phyloP scores from a whole-genome alignment of 306 rosid genomes.

The Benincasa hispida region DNA sequence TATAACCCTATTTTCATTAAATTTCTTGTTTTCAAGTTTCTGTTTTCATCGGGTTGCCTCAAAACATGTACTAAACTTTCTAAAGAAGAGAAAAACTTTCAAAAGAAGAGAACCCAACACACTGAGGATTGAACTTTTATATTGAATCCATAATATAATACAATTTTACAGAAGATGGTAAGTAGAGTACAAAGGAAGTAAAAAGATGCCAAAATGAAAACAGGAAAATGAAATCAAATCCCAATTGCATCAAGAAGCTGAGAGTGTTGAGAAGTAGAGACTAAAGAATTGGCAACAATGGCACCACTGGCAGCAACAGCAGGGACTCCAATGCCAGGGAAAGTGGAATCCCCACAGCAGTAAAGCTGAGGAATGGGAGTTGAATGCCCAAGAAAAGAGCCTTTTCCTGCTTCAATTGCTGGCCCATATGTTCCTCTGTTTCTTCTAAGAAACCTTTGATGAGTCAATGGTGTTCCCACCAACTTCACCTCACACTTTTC shows the following conservation, averaged over 20 bases:
- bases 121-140: not conserved
- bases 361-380: conserved; percentile 61
- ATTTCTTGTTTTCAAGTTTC: too few species aligned
- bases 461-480: conserved; percentile 77
- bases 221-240: conserved; percentile 24
- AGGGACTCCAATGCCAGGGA: conserved; percentile 96
- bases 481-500: conserved; percentile 84
- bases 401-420: conserved; percentile 60
- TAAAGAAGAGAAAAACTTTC: too few species aligned
- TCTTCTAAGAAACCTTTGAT: conserved; percentile 53
- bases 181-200: not conserved
- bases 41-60: too few species aligned
- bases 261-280: conserved; percentile 69
- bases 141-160: not conserved
- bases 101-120: too few species aligned
- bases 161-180: not conserved
- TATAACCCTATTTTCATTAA: too few species aligned
- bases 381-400: conserved; percentile 62
- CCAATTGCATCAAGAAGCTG: conserved; percentile 86
- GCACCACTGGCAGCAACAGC: conserved; percentile 99
- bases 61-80: too few species aligned
- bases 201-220: not conserved
- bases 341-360: conserved; percentile 90
- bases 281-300: conserved; percentile 79
- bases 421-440: conserved; percentile 74